Conservation (phyloP, 1,139 yeast genomes). For the Arxiozyma slooffiae region DNA sequence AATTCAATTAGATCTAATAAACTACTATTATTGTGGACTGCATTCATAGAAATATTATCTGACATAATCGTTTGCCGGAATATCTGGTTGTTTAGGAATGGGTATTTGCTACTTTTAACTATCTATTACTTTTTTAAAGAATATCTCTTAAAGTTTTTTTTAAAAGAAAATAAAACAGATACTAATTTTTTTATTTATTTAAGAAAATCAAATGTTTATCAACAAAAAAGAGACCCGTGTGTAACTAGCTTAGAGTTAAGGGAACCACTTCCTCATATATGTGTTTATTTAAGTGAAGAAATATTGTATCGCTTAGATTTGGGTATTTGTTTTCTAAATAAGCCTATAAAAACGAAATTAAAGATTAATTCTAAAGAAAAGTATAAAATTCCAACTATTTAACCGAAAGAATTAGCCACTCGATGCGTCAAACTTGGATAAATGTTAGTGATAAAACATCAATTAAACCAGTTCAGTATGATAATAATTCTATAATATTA, state of each 20-base stretch:
- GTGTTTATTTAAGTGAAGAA: too few species aligned
- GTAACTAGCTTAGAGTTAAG: neutral
- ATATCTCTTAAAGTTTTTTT: too few species aligned
- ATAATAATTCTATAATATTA: too few species aligned
- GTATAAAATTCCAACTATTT: neutral
- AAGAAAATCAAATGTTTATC: too few species aligned
- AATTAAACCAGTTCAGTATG: neutral
- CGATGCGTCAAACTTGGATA: too few species aligned
- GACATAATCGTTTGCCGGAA: neutral
- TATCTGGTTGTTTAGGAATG: neutral
- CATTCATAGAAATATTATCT: neutral
- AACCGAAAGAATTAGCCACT: neutral
- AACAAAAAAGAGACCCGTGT: neutral
- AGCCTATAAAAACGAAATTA: too few species aligned
- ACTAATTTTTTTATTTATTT: too few species aligned
- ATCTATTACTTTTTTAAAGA: too few species aligned
- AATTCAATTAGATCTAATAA: conserved; percentile 8
- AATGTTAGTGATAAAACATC: too few species aligned
- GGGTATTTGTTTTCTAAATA: neutral
- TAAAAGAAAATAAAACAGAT: too few species aligned
- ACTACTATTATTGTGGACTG: neutral
- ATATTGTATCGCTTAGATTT: neutral
- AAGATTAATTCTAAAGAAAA: too few species aligned
- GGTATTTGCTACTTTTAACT: neutral
- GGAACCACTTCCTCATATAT: neutral